phyloP scores from a whole-genome alignment of 495 filamentous ascomycete species.

The Chaetomidium leptoderma region DNA sequence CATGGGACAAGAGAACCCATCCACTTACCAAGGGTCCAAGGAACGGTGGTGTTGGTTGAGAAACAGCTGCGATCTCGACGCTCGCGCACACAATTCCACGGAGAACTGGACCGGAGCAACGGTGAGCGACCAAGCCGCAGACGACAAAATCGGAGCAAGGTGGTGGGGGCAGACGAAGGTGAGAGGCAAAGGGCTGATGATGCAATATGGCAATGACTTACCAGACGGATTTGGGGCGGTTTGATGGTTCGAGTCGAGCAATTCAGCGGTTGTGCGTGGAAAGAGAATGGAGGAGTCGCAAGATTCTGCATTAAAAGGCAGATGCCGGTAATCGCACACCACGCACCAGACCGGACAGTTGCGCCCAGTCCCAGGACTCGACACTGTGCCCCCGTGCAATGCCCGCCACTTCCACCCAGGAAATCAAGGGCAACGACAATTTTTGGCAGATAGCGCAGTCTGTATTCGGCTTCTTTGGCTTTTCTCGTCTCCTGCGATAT shows the following conservation, averaged over 20 bases:
- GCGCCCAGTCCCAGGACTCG: conserved; percentile 14
- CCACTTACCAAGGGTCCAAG: conserved; percentile 36
- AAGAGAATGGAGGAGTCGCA: conserved; percentile 32
- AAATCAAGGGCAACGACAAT: background rate
- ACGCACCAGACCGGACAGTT: conserved; percentile 2
- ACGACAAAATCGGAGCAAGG: conserved; percentile 11
- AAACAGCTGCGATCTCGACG: conserved; percentile 25
- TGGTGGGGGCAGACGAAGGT: conserved; percentile 4
- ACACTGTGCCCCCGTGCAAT: conserved; percentile 27
- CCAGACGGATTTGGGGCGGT: conserved; percentile 22
- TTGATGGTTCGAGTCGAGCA: conserved; percentile 30
- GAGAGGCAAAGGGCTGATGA: conserved; percentile 9
- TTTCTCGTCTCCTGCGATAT: background rate
- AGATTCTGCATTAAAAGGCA: conserved; percentile 33
- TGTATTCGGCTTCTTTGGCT: background rate
- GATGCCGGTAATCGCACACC: conserved; percentile 33
- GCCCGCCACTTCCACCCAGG: background rate
- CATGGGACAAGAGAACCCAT: conserved; percentile 32
- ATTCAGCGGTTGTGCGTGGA: conserved; percentile 32
- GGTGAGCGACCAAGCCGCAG: conserved; percentile 23
- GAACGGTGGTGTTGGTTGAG: conserved; percentile 33
- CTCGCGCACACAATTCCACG: conserved; percentile 22
- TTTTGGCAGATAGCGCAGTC: background rate
- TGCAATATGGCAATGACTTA: conserved; percentile 25
- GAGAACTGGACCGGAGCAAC: conserved; percentile 11